phyloP scores from a whole-genome alignment of 1,284 basidiomycete genomes.

The Malassezia slooffiae region DNA sequence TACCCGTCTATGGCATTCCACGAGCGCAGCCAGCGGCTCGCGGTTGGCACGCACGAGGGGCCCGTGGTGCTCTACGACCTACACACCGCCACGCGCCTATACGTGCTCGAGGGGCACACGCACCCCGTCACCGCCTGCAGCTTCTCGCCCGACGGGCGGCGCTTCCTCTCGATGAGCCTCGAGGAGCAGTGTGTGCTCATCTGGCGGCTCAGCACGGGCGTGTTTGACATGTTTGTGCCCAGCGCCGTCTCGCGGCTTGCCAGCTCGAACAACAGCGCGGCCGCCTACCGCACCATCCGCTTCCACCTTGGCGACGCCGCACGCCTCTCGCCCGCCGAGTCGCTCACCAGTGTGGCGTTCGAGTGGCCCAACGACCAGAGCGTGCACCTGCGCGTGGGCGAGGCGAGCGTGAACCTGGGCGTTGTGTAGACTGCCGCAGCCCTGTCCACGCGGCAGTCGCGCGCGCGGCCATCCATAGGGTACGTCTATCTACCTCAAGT shows the following conservation, averaged over 20 bases:
- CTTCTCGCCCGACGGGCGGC: conserved; percentile 82
- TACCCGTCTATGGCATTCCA: conserved; percentile 90
- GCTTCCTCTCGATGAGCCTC: conserved; percentile 75
- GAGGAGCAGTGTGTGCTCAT: conserved; percentile 56
- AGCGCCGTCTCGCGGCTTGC: conserved; percentile 83
- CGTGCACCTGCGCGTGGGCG: conserved; percentile 29
- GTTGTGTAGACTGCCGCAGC: conserved; percentile 17
- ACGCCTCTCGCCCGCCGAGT: conserved; percentile 3
- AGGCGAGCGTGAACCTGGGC: conserved; percentile 30
- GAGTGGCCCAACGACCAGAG: conserved; percentile 32
- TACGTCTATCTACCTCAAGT: no score
- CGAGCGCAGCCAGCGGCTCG: conserved; percentile 68
- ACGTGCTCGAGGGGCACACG: conserved; percentile 77
- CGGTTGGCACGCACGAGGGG: conserved; percentile 86
- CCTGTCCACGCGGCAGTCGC: no score
- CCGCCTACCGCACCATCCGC: conserved; percentile 40
- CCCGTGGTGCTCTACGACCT: conserved; percentile 79
- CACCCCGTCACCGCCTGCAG: conserved; percentile 19
- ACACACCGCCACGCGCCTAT: conserved; percentile 84
- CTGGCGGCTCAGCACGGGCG: conserved; percentile 47
- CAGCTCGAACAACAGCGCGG: conserved; percentile 52
- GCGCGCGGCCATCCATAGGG: no score
- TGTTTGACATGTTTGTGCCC: conserved; percentile 77
- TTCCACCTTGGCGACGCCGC: conserved; percentile 28
- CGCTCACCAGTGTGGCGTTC: conserved; percentile 18